Percentiles rank a stretch among this genome's conserved stretches.
Conservation (phyloP, 2,329 filamentous ascomycete genomes). For the Colletotrichum paranaense region DNA sequence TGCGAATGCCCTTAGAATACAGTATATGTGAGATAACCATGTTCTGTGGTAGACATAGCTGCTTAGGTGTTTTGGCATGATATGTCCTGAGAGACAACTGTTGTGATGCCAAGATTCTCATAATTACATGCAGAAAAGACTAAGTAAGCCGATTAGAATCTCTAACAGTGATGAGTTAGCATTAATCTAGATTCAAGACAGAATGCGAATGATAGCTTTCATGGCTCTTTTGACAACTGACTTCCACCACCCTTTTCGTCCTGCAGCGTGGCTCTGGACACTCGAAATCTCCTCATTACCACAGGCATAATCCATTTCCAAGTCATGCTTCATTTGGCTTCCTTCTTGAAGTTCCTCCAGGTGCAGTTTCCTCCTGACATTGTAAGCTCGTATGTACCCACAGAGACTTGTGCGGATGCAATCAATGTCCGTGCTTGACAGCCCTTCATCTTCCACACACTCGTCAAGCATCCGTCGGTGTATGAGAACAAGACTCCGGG, state of each 20-base stretch:
- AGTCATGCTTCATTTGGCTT: not conserved
- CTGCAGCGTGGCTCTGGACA: not conserved
- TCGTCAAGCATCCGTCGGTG: conserved; percentile 14
- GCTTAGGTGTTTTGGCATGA: too few relatives aligned
- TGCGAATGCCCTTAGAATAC: too few relatives aligned
- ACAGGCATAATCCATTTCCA: not conserved
- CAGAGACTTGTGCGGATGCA: not conserved
- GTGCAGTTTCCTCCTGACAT: conserved; percentile 1
- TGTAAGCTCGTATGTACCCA: conserved; percentile 9
- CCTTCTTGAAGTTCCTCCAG: not conserved
- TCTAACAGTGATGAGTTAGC: too few relatives aligned
- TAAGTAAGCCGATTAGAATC: too few relatives aligned
- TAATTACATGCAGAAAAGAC: too few relatives aligned
- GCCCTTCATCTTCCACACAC: not conserved
- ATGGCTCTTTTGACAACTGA: not conserved
- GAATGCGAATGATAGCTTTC: not conserved
- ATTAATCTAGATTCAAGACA: not conserved
- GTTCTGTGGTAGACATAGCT: too few relatives aligned
- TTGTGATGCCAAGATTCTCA: too few relatives aligned
- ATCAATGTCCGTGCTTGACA: not conserved
- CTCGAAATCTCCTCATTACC: not conserved
- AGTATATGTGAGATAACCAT: too few relatives aligned
- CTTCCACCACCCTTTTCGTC: not conserved
- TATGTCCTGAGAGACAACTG: too few relatives aligned
- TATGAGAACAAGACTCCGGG: conserved; percentile 4